These are phyloP conservation scores for Sporisorium scitamineum DNA, from an alignment of 1,284 basidiomycete genomes.

Conservation along the genomic window DNA sequence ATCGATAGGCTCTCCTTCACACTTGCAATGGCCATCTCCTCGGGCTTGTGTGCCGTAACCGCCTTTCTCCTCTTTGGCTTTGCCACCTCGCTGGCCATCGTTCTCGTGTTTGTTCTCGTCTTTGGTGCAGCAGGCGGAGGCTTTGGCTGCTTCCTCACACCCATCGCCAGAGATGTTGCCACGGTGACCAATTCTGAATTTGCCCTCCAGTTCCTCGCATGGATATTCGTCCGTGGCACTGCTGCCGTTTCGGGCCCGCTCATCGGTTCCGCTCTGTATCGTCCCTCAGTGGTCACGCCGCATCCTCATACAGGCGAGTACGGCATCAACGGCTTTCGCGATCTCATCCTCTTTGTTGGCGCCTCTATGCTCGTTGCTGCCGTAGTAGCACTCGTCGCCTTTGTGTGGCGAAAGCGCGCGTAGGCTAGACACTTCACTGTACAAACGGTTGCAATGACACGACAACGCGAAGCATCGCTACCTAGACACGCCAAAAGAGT, in stretches of 20 bases:
- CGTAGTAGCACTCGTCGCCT: constrained; percentile 8
- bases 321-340: constrained; percentile 41
- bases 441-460: not conserved
- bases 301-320: constrained; percentile 22
- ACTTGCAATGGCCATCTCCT: constrained; percentile 43
- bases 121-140: constrained; percentile 48
- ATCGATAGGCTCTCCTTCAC: constrained; percentile 43
- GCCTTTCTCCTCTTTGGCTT: constrained; percentile 52
- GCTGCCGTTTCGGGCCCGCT: constrained; percentile 51
- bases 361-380: constrained; percentile 12
- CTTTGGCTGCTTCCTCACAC: constrained; percentile 42
- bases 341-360: constrained; percentile 50
- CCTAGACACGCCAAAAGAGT: not conserved
- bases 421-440: not conserved
- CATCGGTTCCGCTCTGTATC: constrained; percentile 47
- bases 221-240: constrained; percentile 49
- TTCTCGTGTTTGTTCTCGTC: constrained; percentile 52
- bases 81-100: constrained; percentile 38
- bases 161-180: constrained; percentile 29
- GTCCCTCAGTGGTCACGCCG: constrained; percentile 7
- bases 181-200: constrained; percentile 20
- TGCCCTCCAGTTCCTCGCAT: constrained; percentile 27
- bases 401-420: constrained; percentile 2
- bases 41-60: constrained; percentile 25
- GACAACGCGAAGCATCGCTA: not conserved